Conservation (phyloP, 169 alveolate species). For the Babesia ovis region DNA sequence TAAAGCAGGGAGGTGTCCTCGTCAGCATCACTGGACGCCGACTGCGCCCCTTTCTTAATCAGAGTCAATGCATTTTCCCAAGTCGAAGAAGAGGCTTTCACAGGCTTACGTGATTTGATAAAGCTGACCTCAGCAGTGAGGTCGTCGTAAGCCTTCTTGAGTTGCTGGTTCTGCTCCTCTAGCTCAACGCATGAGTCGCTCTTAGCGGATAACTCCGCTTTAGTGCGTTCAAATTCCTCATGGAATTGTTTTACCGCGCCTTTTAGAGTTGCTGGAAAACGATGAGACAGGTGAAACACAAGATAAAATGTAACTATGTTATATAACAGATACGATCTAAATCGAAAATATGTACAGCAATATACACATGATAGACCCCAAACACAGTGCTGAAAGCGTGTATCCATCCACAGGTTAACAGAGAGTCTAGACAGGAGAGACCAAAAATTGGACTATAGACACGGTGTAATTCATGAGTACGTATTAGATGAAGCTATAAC, state of each 20-base stretch:
- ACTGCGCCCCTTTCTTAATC: slow-evolving; percentile 17
- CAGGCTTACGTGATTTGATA: slow-evolving; percentile 16
- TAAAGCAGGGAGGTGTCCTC: slow-evolving; percentile 14
- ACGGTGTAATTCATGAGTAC: no score
- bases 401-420: no score
- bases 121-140: slow-evolving; percentile 48
- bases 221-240: slow-evolving; percentile 38
- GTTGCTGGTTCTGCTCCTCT: slow-evolving; percentile 53
- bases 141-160: slow-evolving; percentile 44
- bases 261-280: slow-evolving; percentile 50
- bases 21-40: slow-evolving; percentile 17
- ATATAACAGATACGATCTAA: no score
- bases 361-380: no score
- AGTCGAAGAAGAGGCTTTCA: slow-evolving; percentile 22
- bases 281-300: no score
- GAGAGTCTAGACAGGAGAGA: no score
- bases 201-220: slow-evolving; percentile 41
- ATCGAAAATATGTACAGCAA: no score
- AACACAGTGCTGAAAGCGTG: no score
- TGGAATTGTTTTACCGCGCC: slow-evolving; percentile 56
- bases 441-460: no score
- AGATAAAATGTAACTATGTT: no score
- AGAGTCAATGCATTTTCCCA: slow-evolving; percentile 52
- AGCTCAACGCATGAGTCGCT: slow-evolving; percentile 28
- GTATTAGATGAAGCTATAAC: no score